Evolutionary conservation across 1,139 yeast species (phyloP), one percentile per base, ranked within the genome.

Genomic region (Taphrina sp.): DNA sequence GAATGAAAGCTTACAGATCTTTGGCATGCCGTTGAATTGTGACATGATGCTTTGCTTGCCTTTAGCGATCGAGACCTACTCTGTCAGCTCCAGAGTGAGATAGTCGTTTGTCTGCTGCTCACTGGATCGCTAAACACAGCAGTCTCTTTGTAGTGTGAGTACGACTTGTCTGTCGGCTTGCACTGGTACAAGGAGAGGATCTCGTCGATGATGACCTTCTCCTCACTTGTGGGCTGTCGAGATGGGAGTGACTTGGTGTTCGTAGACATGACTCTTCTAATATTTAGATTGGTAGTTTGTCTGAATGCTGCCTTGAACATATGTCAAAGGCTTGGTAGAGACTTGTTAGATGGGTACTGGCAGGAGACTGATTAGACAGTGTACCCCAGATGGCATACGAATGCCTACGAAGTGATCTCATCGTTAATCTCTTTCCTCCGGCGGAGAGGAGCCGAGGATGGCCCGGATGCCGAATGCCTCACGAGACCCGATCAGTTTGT

Each of bases 1-100:
- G 22, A 12, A 2, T 22, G 17, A 10, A 41, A 14, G 36, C 44
- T 37, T 29, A 39, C 41, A 49, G 26, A 49, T 20, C 37, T 49
- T 49, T 19, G 54, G 54, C 54, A 49, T 49, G 39, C 54, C 54
- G 17, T 49, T 49, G 46, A 49, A 49, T 38, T 49, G 54, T 3
- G 39, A 29, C 43, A 38, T 41, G 31, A 49, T 49, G 46, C 47
- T 43, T 12, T 29, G 10, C 19, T 43, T 43, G 24, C 47, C 47
- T 20, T 31, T 26, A 23, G 45, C 45, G 16, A 41, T 41, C 10
- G 45, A 41, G n/a, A n/a, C n/a, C n/a, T n/a, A n/a, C n/a, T n/a
- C n/a, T n/a, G n/a, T n/a, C n/a, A n/a, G n/a, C n/a, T n/a, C n/a
- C n/a, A n/a, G n/a, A n/a, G n/a, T n/a, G n/a, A n/a, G n/a, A n/a